Conservation (phyloP, 306 rosid species). For the Astragalus glycyphyllos region DNA sequence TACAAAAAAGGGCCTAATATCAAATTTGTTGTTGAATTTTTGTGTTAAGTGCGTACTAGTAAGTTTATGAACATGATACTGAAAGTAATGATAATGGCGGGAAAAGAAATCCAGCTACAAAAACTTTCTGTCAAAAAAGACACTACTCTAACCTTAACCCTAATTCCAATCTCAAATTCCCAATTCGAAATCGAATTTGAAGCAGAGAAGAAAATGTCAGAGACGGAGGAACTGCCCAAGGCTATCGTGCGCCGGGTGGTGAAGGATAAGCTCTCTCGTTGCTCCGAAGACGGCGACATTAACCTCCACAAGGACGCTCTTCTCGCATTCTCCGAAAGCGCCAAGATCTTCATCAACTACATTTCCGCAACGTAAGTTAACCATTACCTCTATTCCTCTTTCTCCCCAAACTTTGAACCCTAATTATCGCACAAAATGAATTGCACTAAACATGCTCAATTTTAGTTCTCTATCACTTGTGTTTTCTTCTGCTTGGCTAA, state of each 20-base stretch:
- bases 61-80: too few species aligned
- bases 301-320: slow-evolving; percentile 73
- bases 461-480: neutral
- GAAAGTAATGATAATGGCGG: neutral
- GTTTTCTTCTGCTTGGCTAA: neutral
- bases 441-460: neutral
- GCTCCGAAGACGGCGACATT: slow-evolving; percentile 72
- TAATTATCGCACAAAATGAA: neutral
- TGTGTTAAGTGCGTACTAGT: too few species aligned
- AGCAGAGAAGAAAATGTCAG: slow-evolving; percentile 34
- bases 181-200: slow-evolving; percentile 17
- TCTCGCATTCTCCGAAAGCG: slow-evolving; percentile 85
- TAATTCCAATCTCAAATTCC: neutral
- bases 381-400: neutral
- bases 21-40: too few species aligned
- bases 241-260: slow-evolving; percentile 91
- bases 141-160: neutral
- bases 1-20: too few species aligned
- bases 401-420: neutral
- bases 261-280: slow-evolving; percentile 79
- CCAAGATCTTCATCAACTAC: slow-evolving; percentile 91
- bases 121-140: neutral
- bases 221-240: slow-evolving; percentile 78
- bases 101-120: neutral
- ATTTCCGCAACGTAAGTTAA: slow-evolving; percentile 79